Evolutionary conservation across 163 green algal species (phyloP).

Genomic region (Chlorella variabilis): DNA sequence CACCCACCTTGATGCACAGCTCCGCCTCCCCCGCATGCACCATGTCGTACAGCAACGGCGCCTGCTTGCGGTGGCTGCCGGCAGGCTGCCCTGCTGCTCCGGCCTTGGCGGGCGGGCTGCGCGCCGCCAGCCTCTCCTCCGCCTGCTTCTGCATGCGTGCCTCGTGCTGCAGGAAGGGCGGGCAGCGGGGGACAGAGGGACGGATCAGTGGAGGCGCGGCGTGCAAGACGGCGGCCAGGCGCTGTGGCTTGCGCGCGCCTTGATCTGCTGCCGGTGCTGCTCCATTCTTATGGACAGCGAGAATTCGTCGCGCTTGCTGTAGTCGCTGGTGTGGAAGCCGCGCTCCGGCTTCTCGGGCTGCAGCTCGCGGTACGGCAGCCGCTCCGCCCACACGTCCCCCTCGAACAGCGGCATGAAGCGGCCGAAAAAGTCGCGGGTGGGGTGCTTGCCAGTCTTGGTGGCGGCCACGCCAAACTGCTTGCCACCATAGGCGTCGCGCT

Average conservation of each 20-base stretch:
- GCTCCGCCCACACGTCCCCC: not conserved
- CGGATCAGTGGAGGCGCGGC: no score
- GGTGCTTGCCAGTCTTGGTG: constrained; percentile 67
- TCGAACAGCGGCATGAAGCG: constrained; percentile 17
- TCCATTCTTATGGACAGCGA: constrained; percentile 79
- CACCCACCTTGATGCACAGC: constrained; percentile 42
- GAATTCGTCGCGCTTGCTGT: constrained; percentile 86
- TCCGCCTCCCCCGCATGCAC: constrained; percentile 76
- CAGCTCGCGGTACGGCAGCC: constrained; percentile 17
- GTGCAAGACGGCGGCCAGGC: not conserved
- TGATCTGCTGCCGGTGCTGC: constrained; percentile 85
- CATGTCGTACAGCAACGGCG: constrained; percentile 79
- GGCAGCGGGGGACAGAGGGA: no score
- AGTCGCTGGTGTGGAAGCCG: constrained; percentile 87
- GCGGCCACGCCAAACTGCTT: constrained; percentile 76
- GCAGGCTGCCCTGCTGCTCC: not conserved
- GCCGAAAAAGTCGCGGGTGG: constrained; percentile 71
- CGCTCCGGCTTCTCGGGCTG: constrained; percentile 64
- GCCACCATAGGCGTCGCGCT: constrained; percentile 59
- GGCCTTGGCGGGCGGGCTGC: not conserved
- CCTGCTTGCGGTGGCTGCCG: constrained; percentile 11
- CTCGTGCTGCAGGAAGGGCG: constrained; percentile 61
- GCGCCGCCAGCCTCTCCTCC: constrained; percentile 51
- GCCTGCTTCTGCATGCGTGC: constrained; percentile 71
- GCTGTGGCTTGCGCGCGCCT: constrained; percentile 36